Percentiles rank a stretch among this genome's conserved stretches.
These are phyloP conservation scores for Trichoderma sp. DNA, from an alignment of 2,329 filamentous ascomycete species.

Conservation along the genomic window DNA sequence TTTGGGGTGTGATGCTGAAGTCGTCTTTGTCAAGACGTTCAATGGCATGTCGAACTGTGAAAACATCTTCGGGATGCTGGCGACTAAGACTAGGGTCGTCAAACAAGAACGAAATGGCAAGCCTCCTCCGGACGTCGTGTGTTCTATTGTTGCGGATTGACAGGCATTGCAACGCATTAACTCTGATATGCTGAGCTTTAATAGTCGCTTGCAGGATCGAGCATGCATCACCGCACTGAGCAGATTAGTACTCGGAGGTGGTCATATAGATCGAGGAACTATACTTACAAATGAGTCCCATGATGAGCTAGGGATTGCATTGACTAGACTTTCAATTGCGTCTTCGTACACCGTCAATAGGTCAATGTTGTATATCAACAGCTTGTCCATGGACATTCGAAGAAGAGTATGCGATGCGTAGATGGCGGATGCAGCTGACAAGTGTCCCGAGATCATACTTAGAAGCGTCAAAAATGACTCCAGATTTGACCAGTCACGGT, in stretches of 20 bases:
- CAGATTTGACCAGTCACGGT: slow-evolving; percentile 48
- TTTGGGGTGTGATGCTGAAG: slow-evolving; percentile 53
- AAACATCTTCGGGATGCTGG: slow-evolving; percentile 40
- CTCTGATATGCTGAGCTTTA: slow-evolving; percentile 50
- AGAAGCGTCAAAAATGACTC: slow-evolving; percentile 45
- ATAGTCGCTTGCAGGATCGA: slow-evolving; percentile 48
- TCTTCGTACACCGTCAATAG: slow-evolving; percentile 41
- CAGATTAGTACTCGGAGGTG: not conserved
- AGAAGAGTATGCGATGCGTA: slow-evolving; percentile 49
- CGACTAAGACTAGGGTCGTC: slow-evolving; percentile 44
- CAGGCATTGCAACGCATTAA: slow-evolving; percentile 58
- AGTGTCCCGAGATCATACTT: slow-evolving; percentile 34
- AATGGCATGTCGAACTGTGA: slow-evolving; percentile 46
- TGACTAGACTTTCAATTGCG: slow-evolving; percentile 45
- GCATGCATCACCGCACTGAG: slow-evolving; percentile 48
- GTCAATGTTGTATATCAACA: slow-evolving; percentile 45
- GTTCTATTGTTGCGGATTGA: slow-evolving; percentile 49
- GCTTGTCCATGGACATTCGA: slow-evolving; percentile 54
- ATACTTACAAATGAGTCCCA: slow-evolving; percentile 46
- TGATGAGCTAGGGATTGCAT: slow-evolving; percentile 37
- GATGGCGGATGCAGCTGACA: slow-evolving; percentile 37
- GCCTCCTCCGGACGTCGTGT: slow-evolving; percentile 62
- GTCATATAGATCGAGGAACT: slow-evolving; percentile 18
- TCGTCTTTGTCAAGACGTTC: slow-evolving; percentile 46
- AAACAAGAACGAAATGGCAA: slow-evolving; percentile 66